Base-by-base conservation (phyloP, 148 eudicot species). In the Chenopodium album region DNA sequence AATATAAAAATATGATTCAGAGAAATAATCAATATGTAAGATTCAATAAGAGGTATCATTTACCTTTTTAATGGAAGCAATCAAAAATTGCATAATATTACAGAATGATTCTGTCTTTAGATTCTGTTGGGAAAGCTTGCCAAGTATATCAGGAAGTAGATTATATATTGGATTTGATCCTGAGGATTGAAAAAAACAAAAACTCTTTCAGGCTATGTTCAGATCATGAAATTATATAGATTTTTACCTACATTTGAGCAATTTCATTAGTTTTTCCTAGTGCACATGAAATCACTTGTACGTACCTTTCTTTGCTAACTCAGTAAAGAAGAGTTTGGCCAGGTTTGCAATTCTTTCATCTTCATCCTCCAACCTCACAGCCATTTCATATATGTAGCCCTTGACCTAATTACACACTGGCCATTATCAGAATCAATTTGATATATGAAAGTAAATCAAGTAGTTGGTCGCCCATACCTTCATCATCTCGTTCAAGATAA, bases 401-500 rank as follows among this genome's bases (percentile, higher is more conserved):
- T 96, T 96, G 63, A 96, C 98, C 99, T 94, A 85, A 81, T 79
- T 59, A 79, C 54, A 32, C 68, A 78, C 14, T 66, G 48, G 62
- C 20, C 67, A 65, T 26, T 59, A 37, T 82, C 66, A 82, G 52
- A 60, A 19, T 64, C 70, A 28, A 34, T 37, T 56, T 59, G 14
- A 78, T 14, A 82, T 17, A 69, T 14, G 17, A 44, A 32, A 73
- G 76, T 37, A 82, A 63, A 32, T 68, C 28, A 56, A 76, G 52
- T 19, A 71, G 81, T 31, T 76, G 17, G 37, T 54, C 54, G 10
- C 22, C 52, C 86, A 70, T 82, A 96, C 99, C 99, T 96, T 96
- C 99, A 96, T 96, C 99, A 96, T 96, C 85, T 96, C 99, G 86
- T 96, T 96, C 78, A 96, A 86, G 79, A 96, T 94, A 75, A 96